Evolutionary conservation across 2,329 filamentous ascomycete species (phyloP).

Genomic region (Fusarium sp.): DNA sequence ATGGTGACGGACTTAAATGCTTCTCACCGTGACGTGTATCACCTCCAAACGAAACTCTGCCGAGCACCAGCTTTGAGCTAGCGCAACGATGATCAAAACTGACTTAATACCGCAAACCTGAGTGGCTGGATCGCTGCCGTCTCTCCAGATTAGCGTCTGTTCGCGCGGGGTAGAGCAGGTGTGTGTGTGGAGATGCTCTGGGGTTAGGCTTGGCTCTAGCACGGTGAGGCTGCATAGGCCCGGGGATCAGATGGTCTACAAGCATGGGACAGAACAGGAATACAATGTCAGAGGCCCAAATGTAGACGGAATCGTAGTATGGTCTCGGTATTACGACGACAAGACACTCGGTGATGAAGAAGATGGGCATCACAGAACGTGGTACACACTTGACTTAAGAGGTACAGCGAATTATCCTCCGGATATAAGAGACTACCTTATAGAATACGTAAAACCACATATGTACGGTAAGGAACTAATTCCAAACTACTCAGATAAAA

Average conservation of each 20-base stretch:
- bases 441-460: not conserved
- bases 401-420: not conserved
- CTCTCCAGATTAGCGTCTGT: not conserved
- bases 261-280: not conserved
- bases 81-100: not conserved
- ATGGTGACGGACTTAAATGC: slow-evolving; percentile 13
- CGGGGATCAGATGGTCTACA: not conserved
- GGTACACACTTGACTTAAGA: not conserved
- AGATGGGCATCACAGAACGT: not conserved
- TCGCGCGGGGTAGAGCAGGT: not conserved
- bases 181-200: not conserved
- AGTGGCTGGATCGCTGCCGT: not conserved
- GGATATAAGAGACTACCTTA: not conserved
- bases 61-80: not conserved
- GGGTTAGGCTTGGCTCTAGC: not conserved
- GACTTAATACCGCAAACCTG: not conserved
- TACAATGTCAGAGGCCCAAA: not conserved
- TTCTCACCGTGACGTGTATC: not conserved
- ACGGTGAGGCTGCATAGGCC: not conserved
- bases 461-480: not conserved
- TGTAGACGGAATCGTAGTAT: not conserved
- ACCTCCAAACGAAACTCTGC: not conserved
- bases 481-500: not conserved
- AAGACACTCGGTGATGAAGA: not conserved
- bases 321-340: not conserved